These are phyloP conservation scores for Claviceps africana DNA, from an alignment of 2,329 filamentous ascomycete genomes.

Conservation along the genomic window DNA sequence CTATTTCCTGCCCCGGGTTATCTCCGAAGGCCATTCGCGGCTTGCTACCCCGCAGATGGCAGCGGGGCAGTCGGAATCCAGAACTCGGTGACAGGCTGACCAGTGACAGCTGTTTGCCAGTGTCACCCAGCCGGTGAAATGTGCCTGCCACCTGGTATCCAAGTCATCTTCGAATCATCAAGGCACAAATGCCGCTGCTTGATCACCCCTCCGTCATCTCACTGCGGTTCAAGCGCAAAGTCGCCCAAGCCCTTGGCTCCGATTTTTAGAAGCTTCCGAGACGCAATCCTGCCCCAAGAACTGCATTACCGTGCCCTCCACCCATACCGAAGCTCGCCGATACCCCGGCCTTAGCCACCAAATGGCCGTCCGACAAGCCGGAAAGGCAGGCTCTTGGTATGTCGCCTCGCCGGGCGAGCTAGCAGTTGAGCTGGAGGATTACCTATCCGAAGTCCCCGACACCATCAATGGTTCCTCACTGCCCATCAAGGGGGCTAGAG, in stretches of 20 bases:
- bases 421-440: conserved; percentile 55
- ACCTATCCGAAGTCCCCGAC: conserved; percentile 56
- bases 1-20: neutral
- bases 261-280: no score
- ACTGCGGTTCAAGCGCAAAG: neutral
- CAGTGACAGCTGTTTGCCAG: neutral
- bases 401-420: conserved; percentile 45
- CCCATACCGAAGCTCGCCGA: neutral
- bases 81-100: neutral
- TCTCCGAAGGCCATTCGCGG: neutral
- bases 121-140: neutral
- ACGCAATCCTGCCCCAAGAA: neutral
- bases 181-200: neutral
- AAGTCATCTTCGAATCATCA: neutral
- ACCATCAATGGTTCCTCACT: conserved; percentile 43
- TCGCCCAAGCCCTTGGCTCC: neutral
- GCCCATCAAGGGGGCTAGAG: conserved; percentile 60
- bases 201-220: neutral
- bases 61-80: neutral
- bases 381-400: conserved; percentile 87
- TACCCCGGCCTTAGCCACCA: neutral
- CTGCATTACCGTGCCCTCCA: neutral
- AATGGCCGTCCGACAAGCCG: conserved; percentile 4
- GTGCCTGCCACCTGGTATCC: neutral
- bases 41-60: neutral